Conservation (phyloP, 495 filamentous ascomycete species). For the Penicillium angulare region DNA sequence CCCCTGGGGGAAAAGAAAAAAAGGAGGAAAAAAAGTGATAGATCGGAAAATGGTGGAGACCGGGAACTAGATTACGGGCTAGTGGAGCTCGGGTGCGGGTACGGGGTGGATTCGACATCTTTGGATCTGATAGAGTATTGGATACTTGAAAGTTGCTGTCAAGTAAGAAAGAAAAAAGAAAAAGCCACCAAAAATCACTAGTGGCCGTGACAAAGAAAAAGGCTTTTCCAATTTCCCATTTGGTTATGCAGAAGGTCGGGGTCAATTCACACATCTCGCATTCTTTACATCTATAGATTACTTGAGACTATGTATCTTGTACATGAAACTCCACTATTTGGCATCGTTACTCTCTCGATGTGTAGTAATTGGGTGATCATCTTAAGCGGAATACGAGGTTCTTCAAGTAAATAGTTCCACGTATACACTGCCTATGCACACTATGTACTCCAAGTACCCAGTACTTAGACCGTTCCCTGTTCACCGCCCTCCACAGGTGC, state of each 20-base stretch:
- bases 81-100: neutral
- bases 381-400: neutral
- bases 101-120: neutral
- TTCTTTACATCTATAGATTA: neutral
- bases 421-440: too few species aligned
- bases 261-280: neutral
- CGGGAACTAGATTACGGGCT: neutral
- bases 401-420: neutral
- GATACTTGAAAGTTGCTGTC: neutral
- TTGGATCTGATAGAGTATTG: neutral
- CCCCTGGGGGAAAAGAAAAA: neutral
- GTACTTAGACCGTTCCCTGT: too few species aligned
- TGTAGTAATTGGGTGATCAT: too few species aligned
- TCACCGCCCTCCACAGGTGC: too few species aligned
- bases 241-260: neutral
- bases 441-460: too few species aligned
- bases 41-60: slow-evolving; percentile 2
- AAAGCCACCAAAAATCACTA: neutral
- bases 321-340: neutral
- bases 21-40: neutral
- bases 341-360: too few species aligned
- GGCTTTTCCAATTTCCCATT: too few species aligned
- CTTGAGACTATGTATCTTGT: neutral
- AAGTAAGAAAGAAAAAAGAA: neutral
- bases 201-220: too few species aligned